phyloP scores from a whole-genome alignment of 768 basidiomycete genomes.

The Boletus rubroflammeus region DNA sequence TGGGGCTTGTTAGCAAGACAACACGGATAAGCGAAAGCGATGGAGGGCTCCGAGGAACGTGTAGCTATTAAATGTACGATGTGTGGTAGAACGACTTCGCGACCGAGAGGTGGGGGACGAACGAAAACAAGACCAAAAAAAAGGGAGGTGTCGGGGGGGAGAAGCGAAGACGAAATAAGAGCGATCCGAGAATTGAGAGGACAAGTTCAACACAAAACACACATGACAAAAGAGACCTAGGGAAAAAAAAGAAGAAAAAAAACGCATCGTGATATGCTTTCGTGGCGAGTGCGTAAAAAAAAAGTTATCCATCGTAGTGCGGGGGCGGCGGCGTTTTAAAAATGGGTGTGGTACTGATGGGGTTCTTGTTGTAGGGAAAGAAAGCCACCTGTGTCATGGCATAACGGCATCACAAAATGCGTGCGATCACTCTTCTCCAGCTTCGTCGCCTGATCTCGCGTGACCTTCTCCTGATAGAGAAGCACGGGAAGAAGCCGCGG shows the following conservation, averaged over 20 bases:
- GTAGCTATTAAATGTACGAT: constrained; percentile 24
- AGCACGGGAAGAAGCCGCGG: constrained; percentile 10
- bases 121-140: background rate
- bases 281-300: constrained; percentile 22
- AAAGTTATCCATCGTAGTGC: constrained; percentile 18
- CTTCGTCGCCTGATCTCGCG: constrained; percentile 20
- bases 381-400: background rate
- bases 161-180: background rate
- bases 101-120: background rate
- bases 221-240: background rate
- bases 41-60: background rate
- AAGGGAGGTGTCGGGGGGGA: background rate
- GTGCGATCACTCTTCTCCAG: constrained; percentile 14
- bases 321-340: constrained; percentile 1
- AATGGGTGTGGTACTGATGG: background rate
- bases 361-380: background rate
- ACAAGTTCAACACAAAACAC: background rate
- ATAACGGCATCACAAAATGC: constrained; percentile 17
- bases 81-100: constrained; percentile 7
- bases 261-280: constrained; percentile 23
- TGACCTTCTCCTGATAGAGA: constrained; percentile 14
- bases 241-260: background rate
- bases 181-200: background rate
- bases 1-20: constrained; percentile 14
- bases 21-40: constrained; percentile 22